Evolutionary conservation across 2,329 filamentous ascomycete genomes (phyloP), one percentile per base, ranked within the genome.

Genomic region (Colletotrichum destructivum): DNA sequence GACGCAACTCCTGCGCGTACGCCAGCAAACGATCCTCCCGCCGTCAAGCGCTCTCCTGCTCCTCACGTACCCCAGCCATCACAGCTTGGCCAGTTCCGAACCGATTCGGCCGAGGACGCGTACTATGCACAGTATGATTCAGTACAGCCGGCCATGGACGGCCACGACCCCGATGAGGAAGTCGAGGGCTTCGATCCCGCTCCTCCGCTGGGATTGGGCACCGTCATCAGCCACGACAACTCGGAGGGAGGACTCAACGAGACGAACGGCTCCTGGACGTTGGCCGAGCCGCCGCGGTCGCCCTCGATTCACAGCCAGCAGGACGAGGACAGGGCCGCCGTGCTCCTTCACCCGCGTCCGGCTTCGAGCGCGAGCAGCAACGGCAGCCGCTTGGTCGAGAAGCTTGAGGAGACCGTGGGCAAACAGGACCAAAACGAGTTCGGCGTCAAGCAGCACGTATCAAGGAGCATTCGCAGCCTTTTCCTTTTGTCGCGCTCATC

Each of bases 121-220:
- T 96, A 96, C 80, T 96, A 90, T 80, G 89, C 92, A 21, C 90
- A 92, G 78, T 96, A 96, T 79, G 91, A 93, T 76, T 86, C 89
- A 74, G 93, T 96, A 11, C 93, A 96, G 79, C 93, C 93, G 2
- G 93, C 93, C 42, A 90, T 96, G 86, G 94, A 96, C 80, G 90
- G 90, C 67, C 91, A 95, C 79, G 93, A 95, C 75, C 93, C 93
- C n/a, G 92, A 94, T 76, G 93, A 94, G 82, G 91, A 86, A 68
- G 83, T 82, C 15, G 76, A 77, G 35, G 79, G 79, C 31, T 74
- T 81, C 21, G 80, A 81, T 8, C 55, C 61, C 18, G 70, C 70
- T 18, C 83, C 83, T 3, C 81, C 82, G 1, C 75, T 82, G 18
- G 81, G 82, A 42, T 47, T 72, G 71, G n/a, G 70, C 16, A 51